These are phyloP conservation scores for Piper longum DNA, from an alignment of 164 flowering plant species.

Conservation along the genomic window DNA sequence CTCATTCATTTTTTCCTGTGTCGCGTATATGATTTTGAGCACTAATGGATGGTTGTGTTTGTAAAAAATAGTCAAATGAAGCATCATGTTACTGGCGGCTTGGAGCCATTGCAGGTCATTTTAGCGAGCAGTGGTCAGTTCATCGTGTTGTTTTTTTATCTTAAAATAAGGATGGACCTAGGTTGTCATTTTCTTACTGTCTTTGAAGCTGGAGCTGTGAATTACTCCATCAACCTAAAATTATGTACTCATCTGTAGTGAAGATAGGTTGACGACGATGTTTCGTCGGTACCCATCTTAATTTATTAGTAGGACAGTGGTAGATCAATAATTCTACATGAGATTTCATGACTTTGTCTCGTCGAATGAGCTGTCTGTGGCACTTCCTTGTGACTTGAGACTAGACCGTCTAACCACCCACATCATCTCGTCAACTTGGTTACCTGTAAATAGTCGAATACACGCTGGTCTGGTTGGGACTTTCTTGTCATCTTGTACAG, in stretches of 20 bases:
- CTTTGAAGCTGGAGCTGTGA: background rate
- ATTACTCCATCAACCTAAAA: background rate
- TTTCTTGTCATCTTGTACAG: background rate
- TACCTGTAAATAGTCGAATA: background rate
- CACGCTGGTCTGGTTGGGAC: background rate
- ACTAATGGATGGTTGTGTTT: too few relatives aligned
- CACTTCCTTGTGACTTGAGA: background rate
- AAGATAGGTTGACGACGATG: background rate
- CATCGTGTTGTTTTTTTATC: background rate
- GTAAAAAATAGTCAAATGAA: background rate
- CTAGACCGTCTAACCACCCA: background rate
- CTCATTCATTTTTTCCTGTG: too few relatives aligned
- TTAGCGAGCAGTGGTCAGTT: background rate
- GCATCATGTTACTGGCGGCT: background rate
- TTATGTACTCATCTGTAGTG: background rate
- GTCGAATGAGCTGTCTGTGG: background rate
- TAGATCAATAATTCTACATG: background rate
- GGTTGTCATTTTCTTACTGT: background rate
- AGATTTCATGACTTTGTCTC: background rate
- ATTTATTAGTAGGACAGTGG: background rate
- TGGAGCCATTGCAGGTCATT: background rate
- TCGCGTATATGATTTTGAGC: background rate
- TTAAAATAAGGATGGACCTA: background rate
- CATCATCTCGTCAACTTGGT: background rate
- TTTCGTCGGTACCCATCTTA: background rate